Evolutionary conservation across 805 yeast genomes (phyloP).

Genomic region (Wickerhamiella qilinensis): DNA sequence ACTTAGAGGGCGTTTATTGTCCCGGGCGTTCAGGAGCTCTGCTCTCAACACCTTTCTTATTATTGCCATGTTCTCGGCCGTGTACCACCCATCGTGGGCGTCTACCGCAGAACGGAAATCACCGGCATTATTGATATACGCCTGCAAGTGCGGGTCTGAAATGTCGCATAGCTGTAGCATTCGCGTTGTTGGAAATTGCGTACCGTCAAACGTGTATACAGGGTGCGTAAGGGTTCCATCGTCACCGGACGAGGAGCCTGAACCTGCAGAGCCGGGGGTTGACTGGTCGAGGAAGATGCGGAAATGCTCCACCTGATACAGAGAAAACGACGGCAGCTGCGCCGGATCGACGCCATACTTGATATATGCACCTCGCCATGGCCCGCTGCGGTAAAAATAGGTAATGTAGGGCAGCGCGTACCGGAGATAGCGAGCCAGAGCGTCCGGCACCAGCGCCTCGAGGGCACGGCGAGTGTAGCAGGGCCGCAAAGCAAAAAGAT

Average conservation of each 20-base stretch:
- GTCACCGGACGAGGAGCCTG: conserved; percentile 3
- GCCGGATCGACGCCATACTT: conserved; percentile 68
- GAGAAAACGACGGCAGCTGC: conserved; percentile 34
- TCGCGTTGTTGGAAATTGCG: conserved; percentile 46
- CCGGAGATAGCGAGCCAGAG: conserved; percentile 27
- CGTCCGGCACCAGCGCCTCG: conserved; percentile 8
- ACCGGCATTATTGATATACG: conserved; percentile 25
- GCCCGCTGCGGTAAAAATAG: conserved; percentile 73
- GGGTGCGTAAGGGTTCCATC: conserved; percentile 7
- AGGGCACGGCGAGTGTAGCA: conserved; percentile 74
- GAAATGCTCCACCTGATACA: conserved; percentile 76
- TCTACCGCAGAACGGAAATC: conserved; percentile 30
- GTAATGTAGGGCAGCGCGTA: conserved; percentile 75
- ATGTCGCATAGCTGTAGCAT: conserved; percentile 71
- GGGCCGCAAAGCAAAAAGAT: conserved; percentile 54
- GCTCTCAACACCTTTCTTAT: conserved; percentile 56
- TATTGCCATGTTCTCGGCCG: conserved; percentile 41
- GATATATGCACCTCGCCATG: conserved; percentile 83
- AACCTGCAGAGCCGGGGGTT: conserved; percentile 15
- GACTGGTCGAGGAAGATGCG: conserved; percentile 26
- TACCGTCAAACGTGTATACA: conserved; percentile 54
- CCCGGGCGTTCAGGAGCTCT: conserved; percentile 44
- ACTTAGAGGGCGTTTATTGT: conserved; percentile 23
- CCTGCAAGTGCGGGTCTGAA: conserved; percentile 41
- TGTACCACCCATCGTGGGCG: conserved; percentile 69